Base-by-base conservation (phyloP, 106 monocot species). In the Posidonia australis region DNA sequence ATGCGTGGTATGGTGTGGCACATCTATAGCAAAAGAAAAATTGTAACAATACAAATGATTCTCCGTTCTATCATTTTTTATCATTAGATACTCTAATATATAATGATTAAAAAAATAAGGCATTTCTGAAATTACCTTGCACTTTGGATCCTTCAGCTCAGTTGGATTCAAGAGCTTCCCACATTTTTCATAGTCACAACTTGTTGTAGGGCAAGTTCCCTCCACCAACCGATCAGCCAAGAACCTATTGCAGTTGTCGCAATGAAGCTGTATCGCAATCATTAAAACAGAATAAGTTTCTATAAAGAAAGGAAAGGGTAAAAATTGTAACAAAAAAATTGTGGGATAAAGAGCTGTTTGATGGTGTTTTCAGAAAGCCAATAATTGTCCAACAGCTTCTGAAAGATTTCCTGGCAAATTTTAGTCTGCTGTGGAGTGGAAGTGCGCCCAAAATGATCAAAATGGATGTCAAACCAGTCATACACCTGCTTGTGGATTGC, bases 61-160 rank as follows among this genome's bases (percentile, higher is more conserved):
- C 11, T 36, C 36, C 7, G 2, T 36, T 4, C 7, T n/a, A n/a
- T n/a, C n/a, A n/a, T 36, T 36, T 7, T 36, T 36, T 36, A 36
- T 36, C 5, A 36, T 36, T 36, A 36, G 36, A 4, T 36, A 36
- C n/a, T n/a, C n/a, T 36, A 36, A n/a, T n/a, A n/a, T n/a, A n/a
- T n/a, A n/a, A n/a, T n/a, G n/a, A n/a, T n/a, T n/a, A n/a, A n/a
- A n/a, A n/a, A n/a, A n/a, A n/a, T n/a, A n/a, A n/a, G n/a, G n/a
- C n/a, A n/a, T n/a, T n/a, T n/a, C n/a, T n/a, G n/a, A n/a, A n/a
- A 36, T 58, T 78, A 90, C 94, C 87, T 96, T 96, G 72, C 94
- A 96, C 43, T 83, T 96, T 46, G 93, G 89, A 74, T 96, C 87
- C 56, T 66, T 78, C 28, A 96, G 74, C 66, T 96, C 94, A 9